These are phyloP conservation scores for Coemansia guatemalensis DNA, from an alignment of 192 early-diverging fungal species.

Conservation along the genomic window DNA sequence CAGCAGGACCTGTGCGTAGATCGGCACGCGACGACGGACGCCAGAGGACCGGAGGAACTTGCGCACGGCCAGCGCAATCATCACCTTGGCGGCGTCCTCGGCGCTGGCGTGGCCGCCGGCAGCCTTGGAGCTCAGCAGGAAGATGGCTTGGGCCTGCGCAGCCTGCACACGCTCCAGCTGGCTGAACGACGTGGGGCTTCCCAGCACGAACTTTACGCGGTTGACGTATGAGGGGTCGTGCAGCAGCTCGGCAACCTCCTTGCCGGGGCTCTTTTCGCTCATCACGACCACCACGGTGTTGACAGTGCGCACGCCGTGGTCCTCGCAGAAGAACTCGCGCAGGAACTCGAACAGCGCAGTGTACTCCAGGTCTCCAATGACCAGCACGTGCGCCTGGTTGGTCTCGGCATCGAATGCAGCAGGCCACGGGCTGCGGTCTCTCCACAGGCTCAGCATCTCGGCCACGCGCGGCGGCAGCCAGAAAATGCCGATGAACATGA, in stretches of 20 bases:
- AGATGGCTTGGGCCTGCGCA: conserved; percentile 57
- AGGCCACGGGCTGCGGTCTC: conserved; percentile 60
- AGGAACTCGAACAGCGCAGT: conserved; percentile 64
- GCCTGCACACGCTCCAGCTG: conserved; percentile 58
- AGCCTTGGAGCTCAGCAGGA: conserved; percentile 61
- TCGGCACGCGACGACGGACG: conserved; percentile 22
- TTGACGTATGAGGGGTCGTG: conserved; percentile 67
- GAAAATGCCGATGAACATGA: conserved; percentile 73
- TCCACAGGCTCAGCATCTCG: conserved; percentile 64
- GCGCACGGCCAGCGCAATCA: conserved; percentile 69
- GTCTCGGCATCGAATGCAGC: conserved; percentile 53
- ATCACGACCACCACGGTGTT: conserved; percentile 69
- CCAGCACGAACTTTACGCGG: conserved; percentile 70
- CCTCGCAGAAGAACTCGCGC: conserved; percentile 78
- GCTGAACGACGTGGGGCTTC: conserved; percentile 61
- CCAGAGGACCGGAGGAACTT: conserved; percentile 56
- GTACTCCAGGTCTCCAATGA: conserved; percentile 66
- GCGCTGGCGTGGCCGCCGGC: conserved; percentile 48
- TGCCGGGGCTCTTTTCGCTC: conserved; percentile 58
- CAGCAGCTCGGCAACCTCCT: conserved; percentile 58
- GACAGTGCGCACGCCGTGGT: conserved; percentile 68
- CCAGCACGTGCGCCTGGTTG: conserved; percentile 61
- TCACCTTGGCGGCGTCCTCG: conserved; percentile 70
- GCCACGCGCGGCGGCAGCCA: conserved; percentile 65
- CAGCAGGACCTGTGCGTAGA: conserved; percentile 64